Evolutionary conservation across 345 rosid species (phyloP).

Genomic region (Cardamine occulta): DNA sequence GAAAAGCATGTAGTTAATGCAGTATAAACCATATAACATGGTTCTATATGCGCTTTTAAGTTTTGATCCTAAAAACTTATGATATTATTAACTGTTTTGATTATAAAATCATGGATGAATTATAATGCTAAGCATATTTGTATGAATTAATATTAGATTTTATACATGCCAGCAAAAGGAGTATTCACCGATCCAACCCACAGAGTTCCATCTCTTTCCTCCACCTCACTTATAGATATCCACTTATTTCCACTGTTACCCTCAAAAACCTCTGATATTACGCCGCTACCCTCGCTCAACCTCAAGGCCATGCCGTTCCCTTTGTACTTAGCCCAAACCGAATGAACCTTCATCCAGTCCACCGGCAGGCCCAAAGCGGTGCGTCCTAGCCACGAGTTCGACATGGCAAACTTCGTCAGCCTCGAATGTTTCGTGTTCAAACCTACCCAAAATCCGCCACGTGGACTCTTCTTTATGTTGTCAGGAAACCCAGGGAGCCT

Average conservation of each 20-base stretch:
- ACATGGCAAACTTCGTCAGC: conserved; percentile 44
- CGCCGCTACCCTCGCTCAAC: conserved; percentile 63
- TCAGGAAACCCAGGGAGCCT: conserved; percentile 69
- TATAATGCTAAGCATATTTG: neutral
- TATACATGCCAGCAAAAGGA: conserved; percentile 53
- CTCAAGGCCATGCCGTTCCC: conserved; percentile 68
- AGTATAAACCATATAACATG: neutral
- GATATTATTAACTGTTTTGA: neutral
- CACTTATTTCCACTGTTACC: conserved; percentile 43
- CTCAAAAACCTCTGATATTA: conserved; percentile 51
- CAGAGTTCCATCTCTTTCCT: conserved; percentile 52
- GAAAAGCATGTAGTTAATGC: neutral
- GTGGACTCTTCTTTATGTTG: conserved; percentile 63
- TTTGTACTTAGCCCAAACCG: conserved; percentile 43
- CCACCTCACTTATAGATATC: conserved; percentile 67
- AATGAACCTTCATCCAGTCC: conserved; percentile 48
- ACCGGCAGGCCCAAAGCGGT: conserved; percentile 50
- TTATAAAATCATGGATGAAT: neutral
- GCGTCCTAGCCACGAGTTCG: conserved; percentile 58
- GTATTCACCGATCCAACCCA: conserved; percentile 73
- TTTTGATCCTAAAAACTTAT: neutral
- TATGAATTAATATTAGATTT: conserved; percentile 10
- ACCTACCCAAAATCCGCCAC: conserved; percentile 76
- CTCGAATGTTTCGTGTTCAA: conserved; percentile 52
- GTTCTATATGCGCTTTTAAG: too few relatives aligned